A percentile compares a stretch with the other conserved stretches of the same genome.
phyloP scores from a whole-genome alignment of 306 rosid species.

The Gastrolobium villosum region DNA sequence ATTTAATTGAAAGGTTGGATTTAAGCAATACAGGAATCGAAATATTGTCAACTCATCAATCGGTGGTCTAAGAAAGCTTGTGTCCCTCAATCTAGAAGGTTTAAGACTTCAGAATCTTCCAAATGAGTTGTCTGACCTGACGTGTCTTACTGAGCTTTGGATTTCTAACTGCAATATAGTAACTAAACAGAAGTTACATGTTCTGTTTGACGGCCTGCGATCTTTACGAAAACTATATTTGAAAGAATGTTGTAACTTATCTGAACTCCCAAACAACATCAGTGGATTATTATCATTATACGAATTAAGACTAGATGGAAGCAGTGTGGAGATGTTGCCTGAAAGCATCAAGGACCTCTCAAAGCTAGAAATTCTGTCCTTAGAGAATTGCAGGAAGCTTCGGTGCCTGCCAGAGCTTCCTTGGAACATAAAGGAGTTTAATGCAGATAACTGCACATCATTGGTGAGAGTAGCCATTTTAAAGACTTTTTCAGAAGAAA shows the following conservation, averaged over 20 bases:
- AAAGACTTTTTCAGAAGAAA: not conserved
- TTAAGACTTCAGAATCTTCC: not conserved
- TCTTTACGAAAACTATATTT: not conserved
- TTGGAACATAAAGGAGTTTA: not conserved
- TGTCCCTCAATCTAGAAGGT: not conserved
- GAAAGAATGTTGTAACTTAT: not conserved
- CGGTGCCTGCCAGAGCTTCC: conserved; percentile 48
- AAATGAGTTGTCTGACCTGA: not conserved
- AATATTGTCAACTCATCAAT: conserved; percentile 28
- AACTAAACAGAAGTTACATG: not conserved
- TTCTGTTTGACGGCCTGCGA: not conserved
- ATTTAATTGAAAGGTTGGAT: conserved; percentile 45
- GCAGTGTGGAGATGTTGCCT: conserved; percentile 42
- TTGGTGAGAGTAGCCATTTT: conserved; percentile 22
- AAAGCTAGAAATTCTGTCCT: not conserved
- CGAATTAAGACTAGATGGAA: conserved; percentile 16
- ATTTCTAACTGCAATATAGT: not conserved
- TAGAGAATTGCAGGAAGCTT: conserved; percentile 25
- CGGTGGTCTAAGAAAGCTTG: conserved; percentile 13
- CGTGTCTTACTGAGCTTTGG: not conserved
- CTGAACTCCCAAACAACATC: conserved; percentile 43
- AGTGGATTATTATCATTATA: not conserved
- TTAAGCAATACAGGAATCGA: conserved; percentile 41
- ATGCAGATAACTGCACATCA: conserved; percentile 44
- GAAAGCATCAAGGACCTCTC: conserved; percentile 23